Evolutionary conservation across 768 basidiomycete species (phyloP), one percentile per base, ranked within the genome.

Genomic region (Trametes villosa): DNA sequence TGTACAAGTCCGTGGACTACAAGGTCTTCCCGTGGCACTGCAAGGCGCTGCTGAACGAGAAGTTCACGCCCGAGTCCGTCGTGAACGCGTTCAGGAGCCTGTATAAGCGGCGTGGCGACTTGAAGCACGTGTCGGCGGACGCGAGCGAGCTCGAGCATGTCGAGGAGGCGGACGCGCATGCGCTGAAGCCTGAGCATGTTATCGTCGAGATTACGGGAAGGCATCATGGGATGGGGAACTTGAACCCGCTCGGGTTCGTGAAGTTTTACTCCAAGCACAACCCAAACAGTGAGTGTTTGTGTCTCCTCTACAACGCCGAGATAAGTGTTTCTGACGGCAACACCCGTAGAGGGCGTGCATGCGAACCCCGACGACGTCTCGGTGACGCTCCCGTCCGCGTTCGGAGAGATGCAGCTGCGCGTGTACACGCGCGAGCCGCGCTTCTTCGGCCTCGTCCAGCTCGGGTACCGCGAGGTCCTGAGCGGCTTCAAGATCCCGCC

Each of bases 141-240:
- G 57, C 57, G 22, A 30, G 40, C 6, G 63, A 54, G 27, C 57
- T 64, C 4, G 64, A 65, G 31, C 47, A 20, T 2, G 65, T 65
- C 27, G 53, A 57, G 13, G 51, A 55, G n/a, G 66, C 62, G 7
- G 66, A 72, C 12, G 73, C 78, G 34, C 65, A 67, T 4, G 72
- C 73, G 9, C 74, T 89, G 12, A 69, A 62, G 17, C 72, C 74
- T 0, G 70, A 78, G 6, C 81, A 91, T 53, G 77, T 94, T 30
- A 82, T 88, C 40, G 88, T 94, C 22, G 82, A 86, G 50, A 76
- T 86, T 15, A 72, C 84, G 1, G 66, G 70, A n/a, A 79, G 93
- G 80, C 92, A 94, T 68, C 88, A 89, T 66, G 92, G 92, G 3
- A 90, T 88, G 85, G 77, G 82, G 63, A 83, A 84, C 44, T 71